Base-by-base conservation (phyloP, 2,329 filamentous ascomycete genomes). In the Fusarium sublunatum region DNA sequence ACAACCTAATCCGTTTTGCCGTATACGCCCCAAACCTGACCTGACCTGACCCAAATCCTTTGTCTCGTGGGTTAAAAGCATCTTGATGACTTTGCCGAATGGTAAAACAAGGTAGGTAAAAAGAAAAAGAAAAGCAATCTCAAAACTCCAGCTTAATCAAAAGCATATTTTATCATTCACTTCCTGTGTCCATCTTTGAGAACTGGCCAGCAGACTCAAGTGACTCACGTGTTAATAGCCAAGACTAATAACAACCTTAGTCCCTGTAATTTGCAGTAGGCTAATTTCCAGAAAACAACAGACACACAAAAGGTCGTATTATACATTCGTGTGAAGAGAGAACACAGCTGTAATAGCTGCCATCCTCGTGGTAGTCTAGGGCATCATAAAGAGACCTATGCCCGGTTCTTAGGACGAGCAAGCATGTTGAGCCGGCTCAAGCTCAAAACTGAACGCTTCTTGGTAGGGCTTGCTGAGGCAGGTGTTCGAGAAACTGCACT, bases 381-480 rank as follows among this genome's bases (percentile, higher is more conserved):
- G 29, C 43, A 19, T 61, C 11, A 46, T 40, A 25, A 32, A 50
- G 25, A 48, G 35, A 31, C n/a, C 43, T 76, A 85, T 58, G 75
- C 82, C 55, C 86, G 81, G 61, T 80, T 74, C 78, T 88, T 89
- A 2, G 86, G 86, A 40, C 80, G 80, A 42, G 87, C 82, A 24
- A 89, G 81, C 82, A 86, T 84, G 69, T 87, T 84, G 52, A 89
- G 77, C 58, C 87, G 80, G 71, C 83, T 87, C 57, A 88, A 71
- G 63, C 81, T 88, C 53, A 89, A 73, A 24, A 81, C 78, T 6
- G 70, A 67, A 57, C 75, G 79, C 77, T 85, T 87, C 78, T 85
- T 86, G 46, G 74, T 75, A 5, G 85, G 80, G 50, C 79, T 85
- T 3, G 68, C 69, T 11, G 74, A 72, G 11, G 56, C 58, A 45